A percentile compares a stretch with the other conserved stretches of the same genome.
phyloP scores from a whole-genome alignment of 257 asterid genomes.

The Perilla frutescens region DNA sequence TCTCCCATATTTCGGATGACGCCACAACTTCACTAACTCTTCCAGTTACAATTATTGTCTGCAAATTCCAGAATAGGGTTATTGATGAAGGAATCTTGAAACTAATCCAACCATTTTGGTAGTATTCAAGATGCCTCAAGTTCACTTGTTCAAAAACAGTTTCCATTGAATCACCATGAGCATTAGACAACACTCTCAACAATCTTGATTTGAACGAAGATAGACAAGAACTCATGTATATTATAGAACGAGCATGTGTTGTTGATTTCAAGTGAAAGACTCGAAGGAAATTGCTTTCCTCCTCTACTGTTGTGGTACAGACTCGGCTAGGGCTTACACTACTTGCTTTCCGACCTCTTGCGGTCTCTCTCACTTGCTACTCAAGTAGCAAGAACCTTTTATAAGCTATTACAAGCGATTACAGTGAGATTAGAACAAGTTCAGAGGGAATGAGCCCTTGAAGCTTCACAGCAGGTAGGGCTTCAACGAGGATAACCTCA shows the following conservation, averaged over 20 bases:
- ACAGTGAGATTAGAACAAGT: no score
- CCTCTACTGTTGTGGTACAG: no score
- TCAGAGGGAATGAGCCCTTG: no score
- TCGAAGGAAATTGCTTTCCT: not conserved
- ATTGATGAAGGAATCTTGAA: slow-evolving; percentile 12
- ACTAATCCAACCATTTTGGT: not conserved
- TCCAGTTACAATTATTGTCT: slow-evolving; percentile 7
- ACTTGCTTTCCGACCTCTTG: no score
- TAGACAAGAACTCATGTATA: not conserved
- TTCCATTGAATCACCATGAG: not conserved
- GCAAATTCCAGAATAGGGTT: slow-evolving; percentile 33
- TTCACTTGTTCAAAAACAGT: not conserved
- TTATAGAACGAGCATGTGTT: not conserved
- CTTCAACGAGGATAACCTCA: no score
- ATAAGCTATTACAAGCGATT: no score
- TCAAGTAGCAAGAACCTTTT: no score
- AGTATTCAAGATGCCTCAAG: slow-evolving; percentile 9
- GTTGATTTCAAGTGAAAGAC: not conserved
- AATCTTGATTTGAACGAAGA: not conserved
- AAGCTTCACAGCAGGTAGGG: no score
- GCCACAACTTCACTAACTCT: not conserved
- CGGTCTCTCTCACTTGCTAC: no score
- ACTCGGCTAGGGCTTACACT: no score
- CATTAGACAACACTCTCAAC: slow-evolving; percentile 20
- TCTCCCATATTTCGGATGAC: slow-evolving; percentile 34